Conservation (phyloP, 2,329 filamentous ascomycete genomes). For the Amesomyces nigricolor region DNA sequence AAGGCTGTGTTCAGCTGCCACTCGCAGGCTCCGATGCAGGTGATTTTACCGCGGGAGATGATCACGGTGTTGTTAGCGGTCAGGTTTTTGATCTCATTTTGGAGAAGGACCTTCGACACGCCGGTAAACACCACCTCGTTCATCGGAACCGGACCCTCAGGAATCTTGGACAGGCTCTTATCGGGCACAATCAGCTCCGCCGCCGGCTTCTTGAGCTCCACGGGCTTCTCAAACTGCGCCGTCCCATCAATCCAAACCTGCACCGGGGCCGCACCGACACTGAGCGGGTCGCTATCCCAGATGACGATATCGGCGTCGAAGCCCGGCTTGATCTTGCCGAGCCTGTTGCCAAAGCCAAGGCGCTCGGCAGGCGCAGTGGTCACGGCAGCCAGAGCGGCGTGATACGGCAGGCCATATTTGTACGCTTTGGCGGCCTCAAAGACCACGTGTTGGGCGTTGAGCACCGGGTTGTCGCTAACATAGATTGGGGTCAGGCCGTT, state of each 20-base stretch:
- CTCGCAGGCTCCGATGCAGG: conserved; percentile 51
- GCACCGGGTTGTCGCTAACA: conserved; percentile 65
- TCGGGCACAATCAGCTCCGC: conserved; percentile 36
- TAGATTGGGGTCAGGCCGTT: conserved; percentile 60
- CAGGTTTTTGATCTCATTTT: conserved; percentile 34
- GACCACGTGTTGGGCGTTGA: conserved; percentile 64
- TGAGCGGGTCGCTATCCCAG: conserved; percentile 59
- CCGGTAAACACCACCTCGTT: conserved; percentile 51
- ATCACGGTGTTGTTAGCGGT: conserved; percentile 40
- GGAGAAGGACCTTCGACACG: conserved; percentile 46
- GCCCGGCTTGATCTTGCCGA: conserved; percentile 57
- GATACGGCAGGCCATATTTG: conserved; percentile 56
- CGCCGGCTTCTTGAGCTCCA: conserved; percentile 49
- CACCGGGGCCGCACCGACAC: conserved; percentile 52
- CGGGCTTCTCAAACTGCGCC: conserved; percentile 49
- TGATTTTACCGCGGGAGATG: conserved; percentile 47
- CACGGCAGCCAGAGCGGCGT: conserved; percentile 52
- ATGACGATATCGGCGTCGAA: conserved; percentile 57
- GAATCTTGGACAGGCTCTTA: conserved; percentile 36
- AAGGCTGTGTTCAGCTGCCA: conserved; percentile 37
- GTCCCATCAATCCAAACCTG: conserved; percentile 61
- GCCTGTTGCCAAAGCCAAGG: conserved; percentile 50
- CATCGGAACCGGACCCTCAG: conserved; percentile 36
- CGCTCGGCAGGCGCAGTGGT: conserved; percentile 54
- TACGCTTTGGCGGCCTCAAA: conserved; percentile 59